Evolutionary conservation across 2,329 filamentous ascomycete genomes (phyloP), one percentile per base, ranked within the genome.

Genomic region (Acrodontium crateriforme): DNA sequence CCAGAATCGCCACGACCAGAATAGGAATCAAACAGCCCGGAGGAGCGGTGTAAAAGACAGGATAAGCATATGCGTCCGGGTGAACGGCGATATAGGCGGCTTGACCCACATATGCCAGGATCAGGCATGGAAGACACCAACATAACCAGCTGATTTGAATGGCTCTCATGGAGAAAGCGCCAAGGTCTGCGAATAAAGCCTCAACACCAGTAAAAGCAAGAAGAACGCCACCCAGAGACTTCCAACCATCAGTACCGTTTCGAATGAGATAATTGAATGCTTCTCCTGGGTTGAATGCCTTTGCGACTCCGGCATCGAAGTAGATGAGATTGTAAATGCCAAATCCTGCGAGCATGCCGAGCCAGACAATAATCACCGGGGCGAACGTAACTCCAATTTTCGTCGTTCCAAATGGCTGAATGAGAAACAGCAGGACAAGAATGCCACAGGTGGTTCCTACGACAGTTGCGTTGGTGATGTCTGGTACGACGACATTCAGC

Each of bases 131-230:
- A 36, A 73, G 79, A 2, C 69, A 67, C 39, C 72, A 73, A 4
- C 41, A 31, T 3, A 83, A 56, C 79, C 79, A 85, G 23, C 69
- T 76, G 10, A 84, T 60, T 46, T 81, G 78, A 28, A 85, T 72
- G 1, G 79, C 77, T 22, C 66, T 59, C 32, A 38, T 46, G 29
- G 30, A 36, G 50, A 85, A 85, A 13, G 79, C 79, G 18, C 78
- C 79, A 5, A 85, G 60, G 42, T 85, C 78, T 2, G 79, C 78
- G 45, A 83, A 85, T 1, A 85, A 60, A 1, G 78, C 77, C 48
- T 84, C 79, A n/a, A 80, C 75, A 23, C 74, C 78, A 2, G 79
- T 84, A 43, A 85, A 84, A 3, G 74, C 68, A 7, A 85, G 65
- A 2, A 85, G 52, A 12, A 84, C 68, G 4, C 79, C 78, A 16